These are phyloP conservation scores for Umbelopsis sp. DNA, from an alignment of 371 early-diverging fungal genomes.

Conservation along the genomic window DNA sequence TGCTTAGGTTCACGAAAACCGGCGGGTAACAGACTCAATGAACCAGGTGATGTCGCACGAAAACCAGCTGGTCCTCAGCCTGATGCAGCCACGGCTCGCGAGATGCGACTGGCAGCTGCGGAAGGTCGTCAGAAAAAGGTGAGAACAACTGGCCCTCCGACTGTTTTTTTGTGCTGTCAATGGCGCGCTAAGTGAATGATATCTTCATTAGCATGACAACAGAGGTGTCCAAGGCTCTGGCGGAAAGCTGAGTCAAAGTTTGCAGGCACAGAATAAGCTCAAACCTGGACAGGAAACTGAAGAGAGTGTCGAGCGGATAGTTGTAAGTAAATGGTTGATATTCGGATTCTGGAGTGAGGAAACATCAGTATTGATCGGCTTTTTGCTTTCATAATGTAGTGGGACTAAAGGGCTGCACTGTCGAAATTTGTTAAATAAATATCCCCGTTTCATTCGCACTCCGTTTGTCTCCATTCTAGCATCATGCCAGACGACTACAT, in stretches of 20 bases:
- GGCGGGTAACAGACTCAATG: slow-evolving; percentile 1
- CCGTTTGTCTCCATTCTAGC: slow-evolving; percentile 5
- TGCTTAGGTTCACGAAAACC: slow-evolving; percentile 18
- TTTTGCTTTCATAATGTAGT: background rate
- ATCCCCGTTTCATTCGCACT: background rate
- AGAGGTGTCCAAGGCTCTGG: slow-evolving; percentile 10
- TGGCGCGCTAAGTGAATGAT: background rate
- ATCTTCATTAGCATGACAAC: background rate
- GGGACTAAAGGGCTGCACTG: background rate
- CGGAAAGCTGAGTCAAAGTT: background rate
- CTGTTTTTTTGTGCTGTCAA: background rate
- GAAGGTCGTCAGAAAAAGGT: slow-evolving; percentile 6
- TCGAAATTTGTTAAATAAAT: background rate
- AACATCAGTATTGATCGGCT: background rate
- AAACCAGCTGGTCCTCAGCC: background rate
- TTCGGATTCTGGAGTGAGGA: background rate
- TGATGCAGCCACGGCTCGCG: slow-evolving; percentile 7
- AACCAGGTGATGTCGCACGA: background rate
- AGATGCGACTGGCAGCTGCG: background rate
- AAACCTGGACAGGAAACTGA: slow-evolving; percentile 1
- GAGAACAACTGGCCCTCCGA: background rate
- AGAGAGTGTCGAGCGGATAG: background rate
- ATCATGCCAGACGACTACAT: slow-evolving; percentile 17
- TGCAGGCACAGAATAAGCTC: slow-evolving; percentile 5
- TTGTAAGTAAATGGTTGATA: background rate